Evolutionary conservation across 1,284 basidiomycete genomes (phyloP), one percentile per base, ranked within the genome.

Genomic region (Ceratobasidium theobromae): DNA sequence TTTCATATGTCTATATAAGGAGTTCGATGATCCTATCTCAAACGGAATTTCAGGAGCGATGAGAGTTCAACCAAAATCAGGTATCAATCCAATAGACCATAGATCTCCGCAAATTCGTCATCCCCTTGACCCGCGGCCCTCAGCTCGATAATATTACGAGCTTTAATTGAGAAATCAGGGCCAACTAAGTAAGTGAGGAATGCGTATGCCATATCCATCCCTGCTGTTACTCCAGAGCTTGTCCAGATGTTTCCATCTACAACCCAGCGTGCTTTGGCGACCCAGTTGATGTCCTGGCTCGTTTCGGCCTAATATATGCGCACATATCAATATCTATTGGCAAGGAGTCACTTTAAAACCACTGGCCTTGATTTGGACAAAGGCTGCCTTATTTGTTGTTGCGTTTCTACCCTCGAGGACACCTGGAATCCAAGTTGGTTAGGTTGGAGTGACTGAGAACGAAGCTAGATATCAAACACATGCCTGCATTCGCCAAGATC

Each of bases 211-310:
- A 77, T 69, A 62, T 78, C 77, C 69, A 74, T 73, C 9, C 76
- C 78, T 25, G 78, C 77, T 6, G 75, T 75, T 16, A 79, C 75
- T n/a, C 78, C 78, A 28, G 75, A 76, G 43, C 73, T 72, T 0
- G 76, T 78, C 78, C 78, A 79, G 33, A 76, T 69, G 27, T 76
- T 76, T 11, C 77, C 77, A 58, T 78, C 77, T 1, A 75, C 74
- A 23, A 78, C 77, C 74, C 74, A 79, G 11, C 78, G 73, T 16
- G 78, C 78, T 38, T 75, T 75, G 9, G 73, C 70, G 5, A 77
- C 72, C 78, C 77, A 71, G 21, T 66, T 54, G 11, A 71, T 67
- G n/a, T 57, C 57, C 9, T 46, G 25, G 23, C 55, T 64, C 4
- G 60, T 64, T 25, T 51, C 46, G 14, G 33, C 40, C 60, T 64